Base-by-base conservation (phyloP, 2,329 filamentous ascomycete genomes). In the Trichoderma asperellum region DNA sequence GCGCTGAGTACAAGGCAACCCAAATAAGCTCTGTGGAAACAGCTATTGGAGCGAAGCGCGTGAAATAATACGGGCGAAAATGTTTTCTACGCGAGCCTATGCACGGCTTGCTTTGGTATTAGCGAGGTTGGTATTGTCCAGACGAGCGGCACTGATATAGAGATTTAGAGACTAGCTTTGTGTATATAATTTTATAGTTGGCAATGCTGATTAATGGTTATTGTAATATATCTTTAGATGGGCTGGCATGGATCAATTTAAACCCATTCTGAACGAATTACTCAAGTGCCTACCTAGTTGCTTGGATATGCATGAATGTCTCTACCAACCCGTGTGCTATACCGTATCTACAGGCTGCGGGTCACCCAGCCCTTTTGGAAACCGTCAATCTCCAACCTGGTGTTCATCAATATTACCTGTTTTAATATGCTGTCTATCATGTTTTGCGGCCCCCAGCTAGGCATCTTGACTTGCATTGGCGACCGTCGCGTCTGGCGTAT, bases 11-110 rank as follows among this genome's bases (percentile, higher is more conserved):
- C 70, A 70, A 74, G 27, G 53, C 74, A 12, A 79, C 80, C 1
- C 76, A 77, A 52, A 82, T 83, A 68, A 75, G 75, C 10, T 74
- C 77, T 2, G 73, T 76, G 11, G 77, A 82, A 63, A 81, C 79
- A 0, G 75, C 76, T 2, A 74, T 80, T 34, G 81, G 81, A 4
- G 68, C 72, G 4, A 82, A 80, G 55, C 74, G 76, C 27, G 57
- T 63, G 21, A 75, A 66, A 53, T 37, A 10, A 47, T 32, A 21
- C 7, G 16, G 12, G n/a, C 14, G 5, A 6, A 10, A 6, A 6
- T 47, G 0, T 32, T 34, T 29, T 18, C 34, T 12, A 16, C 16
- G 10, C 12, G 34, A 40, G 21, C 12, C 1, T 3, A 16, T 35
- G 4, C 12, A n/a, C 10, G 12, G 32, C 16, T 52, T 18, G 5